Percentiles rank a stretch among this genome's conserved stretches.
Conservation (phyloP, 139 green algal genomes). For the Pleodorina starrii region DNA sequence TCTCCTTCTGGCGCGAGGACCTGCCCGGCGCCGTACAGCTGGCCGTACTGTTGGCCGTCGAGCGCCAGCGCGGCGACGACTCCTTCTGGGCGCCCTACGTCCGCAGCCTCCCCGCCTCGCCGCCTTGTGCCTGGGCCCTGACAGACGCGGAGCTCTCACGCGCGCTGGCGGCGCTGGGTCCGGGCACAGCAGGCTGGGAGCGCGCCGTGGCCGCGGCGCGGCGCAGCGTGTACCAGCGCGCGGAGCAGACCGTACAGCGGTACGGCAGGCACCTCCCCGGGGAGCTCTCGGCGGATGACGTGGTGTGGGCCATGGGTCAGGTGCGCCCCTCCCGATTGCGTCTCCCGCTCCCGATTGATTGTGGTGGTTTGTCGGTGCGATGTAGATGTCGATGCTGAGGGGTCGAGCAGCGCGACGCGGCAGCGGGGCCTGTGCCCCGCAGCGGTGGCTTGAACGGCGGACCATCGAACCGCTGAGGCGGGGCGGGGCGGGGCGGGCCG, state of each 20-base stretch:
- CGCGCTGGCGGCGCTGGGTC: background rate
- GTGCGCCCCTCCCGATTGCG: too few relatives aligned
- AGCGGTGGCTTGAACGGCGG: too few relatives aligned
- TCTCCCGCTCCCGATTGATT: too few relatives aligned
- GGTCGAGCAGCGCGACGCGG: too few relatives aligned
- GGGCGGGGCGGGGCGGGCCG: too few relatives aligned
- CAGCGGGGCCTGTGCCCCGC: too few relatives aligned
- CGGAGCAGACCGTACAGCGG: background rate
- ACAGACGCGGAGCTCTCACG: background rate
- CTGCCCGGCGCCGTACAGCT: conserved; percentile 36
- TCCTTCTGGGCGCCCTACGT: conserved; percentile 60
- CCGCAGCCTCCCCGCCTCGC: background rate
- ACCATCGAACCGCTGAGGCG: too few relatives aligned
- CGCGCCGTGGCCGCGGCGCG: background rate
- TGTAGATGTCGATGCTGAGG: too few relatives aligned
- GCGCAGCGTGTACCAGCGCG: background rate
- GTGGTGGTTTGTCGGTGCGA: too few relatives aligned
- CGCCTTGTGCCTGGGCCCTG: conserved; percentile 42
- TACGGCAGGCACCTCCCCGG: conserved; percentile 8
- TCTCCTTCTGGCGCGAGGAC: conserved; percentile 1
- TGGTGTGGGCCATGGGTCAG: conserved; percentile 52
- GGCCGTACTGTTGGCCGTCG: conserved; percentile 50
- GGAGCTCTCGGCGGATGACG: conserved; percentile 11
- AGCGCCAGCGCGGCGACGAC: conserved; percentile 24
- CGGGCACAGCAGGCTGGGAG: background rate